Percentiles rank a stretch among this genome's conserved stretches.
phyloP scores from a whole-genome alignment of 2,329 filamentous ascomycete species.

The Verticillium nubilum region DNA sequence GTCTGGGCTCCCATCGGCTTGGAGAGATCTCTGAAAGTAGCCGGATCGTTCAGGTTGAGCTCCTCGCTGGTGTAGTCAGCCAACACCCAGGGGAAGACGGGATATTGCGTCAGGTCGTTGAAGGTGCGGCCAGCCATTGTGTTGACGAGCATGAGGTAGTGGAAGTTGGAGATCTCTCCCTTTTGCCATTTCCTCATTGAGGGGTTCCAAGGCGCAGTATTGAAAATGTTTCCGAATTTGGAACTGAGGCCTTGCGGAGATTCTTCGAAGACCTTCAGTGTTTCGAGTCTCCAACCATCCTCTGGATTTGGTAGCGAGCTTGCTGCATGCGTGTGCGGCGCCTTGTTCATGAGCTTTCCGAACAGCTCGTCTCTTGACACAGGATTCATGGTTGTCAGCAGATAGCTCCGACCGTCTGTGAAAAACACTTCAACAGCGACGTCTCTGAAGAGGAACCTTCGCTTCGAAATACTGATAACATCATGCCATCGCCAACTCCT shows the following conservation, averaged over 20 bases:
- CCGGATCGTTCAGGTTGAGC: constrained; percentile 77
- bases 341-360: constrained; percentile 67
- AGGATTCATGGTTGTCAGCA: constrained; percentile 77
- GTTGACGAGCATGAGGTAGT: constrained; percentile 98
- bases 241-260: constrained; percentile 64
- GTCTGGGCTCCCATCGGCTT: constrained; percentile 97
- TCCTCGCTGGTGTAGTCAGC: constrained; percentile 95
- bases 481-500: constrained; percentile 93
- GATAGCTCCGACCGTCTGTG: constrained; percentile 89
- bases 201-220: constrained; percentile 73
- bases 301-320: constrained; percentile 71
- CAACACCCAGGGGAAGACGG: constrained; percentile 95
- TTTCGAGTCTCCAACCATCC: constrained; percentile 87
- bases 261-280: constrained; percentile 63
- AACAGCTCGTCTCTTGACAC: constrained; percentile 74
- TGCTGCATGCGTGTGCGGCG: constrained; percentile 70
- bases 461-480: constrained; percentile 91
- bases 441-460: constrained; percentile 90
- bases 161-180: constrained; percentile 96
- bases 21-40: constrained; percentile 82
- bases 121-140: constrained; percentile 96
- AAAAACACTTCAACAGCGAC: constrained; percentile 98
- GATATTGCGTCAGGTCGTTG: constrained; percentile 97
- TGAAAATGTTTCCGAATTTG: constrained; percentile 90
- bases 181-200: constrained; percentile 85